Base-by-base conservation (phyloP, 176 grass and related monocot species). In the Otatea glauca region DNA sequence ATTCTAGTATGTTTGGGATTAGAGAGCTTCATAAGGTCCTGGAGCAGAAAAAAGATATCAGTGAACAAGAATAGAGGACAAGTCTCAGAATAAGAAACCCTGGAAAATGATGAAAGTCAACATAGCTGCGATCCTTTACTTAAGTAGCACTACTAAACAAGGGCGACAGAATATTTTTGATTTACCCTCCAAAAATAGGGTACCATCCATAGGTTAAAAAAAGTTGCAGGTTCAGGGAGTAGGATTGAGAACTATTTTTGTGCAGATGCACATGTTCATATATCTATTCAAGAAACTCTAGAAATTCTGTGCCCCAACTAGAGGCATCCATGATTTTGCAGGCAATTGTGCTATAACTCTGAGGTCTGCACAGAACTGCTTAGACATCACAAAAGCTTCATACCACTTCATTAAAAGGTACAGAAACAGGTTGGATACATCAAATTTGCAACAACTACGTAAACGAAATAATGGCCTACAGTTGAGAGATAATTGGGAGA, bases 61-160 rank as follows among this genome's bases (percentile, higher is more conserved):
- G 0, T 48, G 61, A 64, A 78, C 27, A 67, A 80, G 27, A 80
- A 67, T 12, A 41, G 21, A 29, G 29, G 20, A 59, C 20, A 80
- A 37, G 20, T 54, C 47, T 35, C 64, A 49, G 4, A 49, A 50
- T 27, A 78, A 6, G 38, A 20, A 63, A 37, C 32, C 14, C 58
- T 20, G 5, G 24, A 64, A 63, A 67, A 20, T 51, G 43, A 7
- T 10, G 27, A 37, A 16, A 67, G 29, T 38, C 9, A 0, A 67
- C 25, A 63, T 62, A 64, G 58, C 39, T 63, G 23, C 41, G 16
- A 12, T 64, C 75, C 58, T 78, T 45, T 29, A 44, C 21, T 10
- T 21, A 77, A 60, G 47, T 24, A 77, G 18, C 18, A 56, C 50
- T n/a, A 21, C 18, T 75, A 75, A 75, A 44, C 21, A 61, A 77